Evolutionary conservation across 352 stramenopile genomes (phyloP).

Genomic region (Pythium volutum): DNA sequence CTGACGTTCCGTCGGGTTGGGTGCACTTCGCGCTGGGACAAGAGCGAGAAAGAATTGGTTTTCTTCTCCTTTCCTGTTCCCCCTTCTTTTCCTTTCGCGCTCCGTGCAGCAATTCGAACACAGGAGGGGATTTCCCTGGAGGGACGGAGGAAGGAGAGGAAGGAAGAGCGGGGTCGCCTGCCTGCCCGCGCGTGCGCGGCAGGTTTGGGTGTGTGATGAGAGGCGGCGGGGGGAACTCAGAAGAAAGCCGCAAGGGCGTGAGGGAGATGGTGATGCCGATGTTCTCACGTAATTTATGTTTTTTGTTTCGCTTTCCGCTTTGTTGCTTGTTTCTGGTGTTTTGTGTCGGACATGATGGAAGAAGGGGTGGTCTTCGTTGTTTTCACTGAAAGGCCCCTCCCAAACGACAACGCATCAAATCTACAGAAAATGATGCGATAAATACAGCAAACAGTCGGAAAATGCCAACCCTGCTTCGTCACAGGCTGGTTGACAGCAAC

Average conservation of each 20-base stretch:
- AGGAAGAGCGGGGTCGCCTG: background rate
- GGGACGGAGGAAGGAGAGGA: background rate
- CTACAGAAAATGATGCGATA: too few species aligned
- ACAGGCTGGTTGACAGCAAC: too few species aligned
- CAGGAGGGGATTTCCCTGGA: background rate
- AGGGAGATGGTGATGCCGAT: slow-evolving; percentile 19
- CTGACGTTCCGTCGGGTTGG: background rate
- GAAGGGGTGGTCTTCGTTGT: too few species aligned
- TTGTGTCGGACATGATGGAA: too few species aligned
- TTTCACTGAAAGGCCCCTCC: too few species aligned
- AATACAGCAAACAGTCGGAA: too few species aligned
- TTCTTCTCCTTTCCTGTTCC: background rate
- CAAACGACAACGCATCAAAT: too few species aligned
- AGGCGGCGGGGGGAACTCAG: background rate
- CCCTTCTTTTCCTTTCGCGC: background rate
- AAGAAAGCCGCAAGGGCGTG: slow-evolving; percentile 14
- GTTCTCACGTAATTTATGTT: slow-evolving; percentile 21
- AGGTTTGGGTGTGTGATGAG: slow-evolving; percentile 26
- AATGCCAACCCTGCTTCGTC: too few species aligned
- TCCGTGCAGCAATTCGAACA: background rate
- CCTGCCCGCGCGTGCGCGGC: slow-evolving; percentile 10
- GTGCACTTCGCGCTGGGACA: background rate
- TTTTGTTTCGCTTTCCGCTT: slow-evolving; percentile 9
- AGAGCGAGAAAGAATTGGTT: background rate
- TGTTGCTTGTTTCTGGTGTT: too few species aligned